Evolutionary conservation across 495 filamentous ascomycete genomes (phyloP).

Genomic region (Hypomontagnella submonticulosa): DNA sequence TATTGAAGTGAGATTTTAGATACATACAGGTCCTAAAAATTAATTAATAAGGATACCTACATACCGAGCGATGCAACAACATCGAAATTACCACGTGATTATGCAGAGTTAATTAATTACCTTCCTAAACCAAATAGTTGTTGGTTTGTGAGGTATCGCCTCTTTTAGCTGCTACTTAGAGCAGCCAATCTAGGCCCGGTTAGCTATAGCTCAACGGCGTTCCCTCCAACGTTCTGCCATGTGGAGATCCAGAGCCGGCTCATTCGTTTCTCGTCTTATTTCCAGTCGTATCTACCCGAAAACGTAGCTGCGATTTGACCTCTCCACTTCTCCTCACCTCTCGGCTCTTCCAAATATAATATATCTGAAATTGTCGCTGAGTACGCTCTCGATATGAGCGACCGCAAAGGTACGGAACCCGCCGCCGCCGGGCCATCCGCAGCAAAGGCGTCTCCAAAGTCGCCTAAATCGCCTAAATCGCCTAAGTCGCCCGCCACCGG

Average conservation of each 20-base stretch:
- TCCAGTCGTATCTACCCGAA: slow-evolving; percentile 11
- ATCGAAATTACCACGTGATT: slow-evolving; percentile 19
- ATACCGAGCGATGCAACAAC: not conserved
- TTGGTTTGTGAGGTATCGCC: not conserved
- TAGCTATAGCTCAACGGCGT: slow-evolving; percentile 19
- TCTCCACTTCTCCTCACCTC: slow-evolving; percentile 37
- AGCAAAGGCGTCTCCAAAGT: too few species aligned
- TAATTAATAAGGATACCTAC: too few species aligned
- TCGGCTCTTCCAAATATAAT: slow-evolving; percentile 4
- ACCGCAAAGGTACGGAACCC: slow-evolving; percentile 3
- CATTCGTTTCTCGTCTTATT: slow-evolving; percentile 1
- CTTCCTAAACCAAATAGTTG: slow-evolving; percentile 13
- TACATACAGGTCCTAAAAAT: too few species aligned
- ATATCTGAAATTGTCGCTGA: slow-evolving; percentile 6
- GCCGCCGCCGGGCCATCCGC: not conserved
- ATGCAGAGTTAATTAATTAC: slow-evolving; percentile 11
- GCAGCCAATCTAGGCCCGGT: slow-evolving; percentile 22
- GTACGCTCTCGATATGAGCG: slow-evolving; percentile 19
- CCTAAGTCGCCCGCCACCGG: not conserved
- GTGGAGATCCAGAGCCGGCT: too few species aligned
- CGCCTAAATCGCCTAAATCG: too few species aligned
- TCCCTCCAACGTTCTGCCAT: too few species aligned
- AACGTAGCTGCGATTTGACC: slow-evolving; percentile 12
- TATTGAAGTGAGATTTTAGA: too few species aligned
- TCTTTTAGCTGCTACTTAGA: slow-evolving; percentile 16